These are phyloP conservation scores for Nicotiana noctiflora DNA, from an alignment of 257 asterid species.

Conservation along the genomic window DNA sequence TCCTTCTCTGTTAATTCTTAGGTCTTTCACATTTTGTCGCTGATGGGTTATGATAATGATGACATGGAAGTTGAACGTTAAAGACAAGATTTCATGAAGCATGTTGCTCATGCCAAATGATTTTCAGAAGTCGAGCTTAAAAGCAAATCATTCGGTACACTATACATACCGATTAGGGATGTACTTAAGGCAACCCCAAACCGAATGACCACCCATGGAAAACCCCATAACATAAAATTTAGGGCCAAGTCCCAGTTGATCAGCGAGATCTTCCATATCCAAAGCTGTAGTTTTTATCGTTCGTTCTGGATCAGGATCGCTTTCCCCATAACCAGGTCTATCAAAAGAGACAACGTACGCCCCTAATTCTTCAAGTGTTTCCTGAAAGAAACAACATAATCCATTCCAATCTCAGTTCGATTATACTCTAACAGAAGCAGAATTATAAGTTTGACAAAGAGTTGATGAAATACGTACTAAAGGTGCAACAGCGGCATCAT, in stretches of 20 bases:
- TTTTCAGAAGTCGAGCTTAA: background rate
- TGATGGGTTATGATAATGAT: background rate
- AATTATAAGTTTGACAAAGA: background rate
- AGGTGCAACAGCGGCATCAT: constrained; percentile 41
- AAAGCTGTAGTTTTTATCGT: constrained; percentile 42
- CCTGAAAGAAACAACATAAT: constrained; percentile 25
- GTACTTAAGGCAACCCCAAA: constrained; percentile 78
- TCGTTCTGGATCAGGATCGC: constrained; percentile 68
- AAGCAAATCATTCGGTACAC: background rate
- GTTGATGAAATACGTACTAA: constrained; percentile 34
- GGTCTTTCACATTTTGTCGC: background rate
- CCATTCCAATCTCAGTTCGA: background rate
- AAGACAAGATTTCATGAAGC: background rate
- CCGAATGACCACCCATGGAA: constrained; percentile 69
- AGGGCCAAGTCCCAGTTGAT: constrained; percentile 48
- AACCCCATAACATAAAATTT: constrained; percentile 52
- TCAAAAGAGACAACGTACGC: constrained; percentile 58
- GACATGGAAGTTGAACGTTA: background rate
- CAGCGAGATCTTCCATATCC: constrained; percentile 73
- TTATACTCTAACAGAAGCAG: background rate
- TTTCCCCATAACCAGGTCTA: constrained; percentile 80
- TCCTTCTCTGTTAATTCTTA: background rate
- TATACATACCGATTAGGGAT: constrained; percentile 49
- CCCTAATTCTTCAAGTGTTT: constrained; percentile 45
- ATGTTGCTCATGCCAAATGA: background rate